Conservation (phyloP, 2,329 filamentous ascomycete genomes). For the Endoconidiophora laricicola region DNA sequence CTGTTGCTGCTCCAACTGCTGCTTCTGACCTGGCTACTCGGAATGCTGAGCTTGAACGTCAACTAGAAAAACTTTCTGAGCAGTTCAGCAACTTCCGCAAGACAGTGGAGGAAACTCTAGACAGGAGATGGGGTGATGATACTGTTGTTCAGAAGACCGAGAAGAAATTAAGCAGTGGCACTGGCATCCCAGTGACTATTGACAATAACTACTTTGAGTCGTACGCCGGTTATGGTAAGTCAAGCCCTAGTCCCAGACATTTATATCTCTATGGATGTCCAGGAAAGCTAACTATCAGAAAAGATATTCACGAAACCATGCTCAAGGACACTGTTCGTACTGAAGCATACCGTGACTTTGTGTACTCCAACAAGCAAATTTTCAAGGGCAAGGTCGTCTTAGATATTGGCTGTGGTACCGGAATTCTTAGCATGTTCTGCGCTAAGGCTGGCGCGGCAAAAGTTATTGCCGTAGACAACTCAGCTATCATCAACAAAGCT, state of each 20-base stretch:
- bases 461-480: constrained; percentile 86
- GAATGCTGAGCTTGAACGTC: constrained; percentile 30
- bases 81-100: constrained; percentile 51
- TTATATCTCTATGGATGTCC: background rate
- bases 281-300: background rate
- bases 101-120: constrained; percentile 49
- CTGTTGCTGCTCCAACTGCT: background rate
- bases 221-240: constrained; percentile 41
- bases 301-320: constrained; percentile 91
- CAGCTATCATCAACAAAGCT: constrained; percentile 74
- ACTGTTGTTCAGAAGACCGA: constrained; percentile 13
- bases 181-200: constrained; percentile 20
- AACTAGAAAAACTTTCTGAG: constrained; percentile 42
- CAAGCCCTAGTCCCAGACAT: background rate
- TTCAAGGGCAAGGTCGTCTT: constrained; percentile 77
- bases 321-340: constrained; percentile 79
- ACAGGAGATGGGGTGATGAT: constrained; percentile 45
- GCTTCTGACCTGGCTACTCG: constrained; percentile 11
- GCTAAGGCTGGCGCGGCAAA: constrained; percentile 73
- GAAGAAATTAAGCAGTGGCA: constrained; percentile 15
- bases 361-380: constrained; percentile 77
- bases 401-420: constrained; percentile 74
- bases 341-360: constrained; percentile 85
- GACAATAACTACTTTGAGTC: constrained; percentile 43
- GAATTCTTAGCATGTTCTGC: constrained; percentile 87